phyloP scores from a whole-genome alignment of 176 grass and related monocot species.

The Thinopyrum elongatum region DNA sequence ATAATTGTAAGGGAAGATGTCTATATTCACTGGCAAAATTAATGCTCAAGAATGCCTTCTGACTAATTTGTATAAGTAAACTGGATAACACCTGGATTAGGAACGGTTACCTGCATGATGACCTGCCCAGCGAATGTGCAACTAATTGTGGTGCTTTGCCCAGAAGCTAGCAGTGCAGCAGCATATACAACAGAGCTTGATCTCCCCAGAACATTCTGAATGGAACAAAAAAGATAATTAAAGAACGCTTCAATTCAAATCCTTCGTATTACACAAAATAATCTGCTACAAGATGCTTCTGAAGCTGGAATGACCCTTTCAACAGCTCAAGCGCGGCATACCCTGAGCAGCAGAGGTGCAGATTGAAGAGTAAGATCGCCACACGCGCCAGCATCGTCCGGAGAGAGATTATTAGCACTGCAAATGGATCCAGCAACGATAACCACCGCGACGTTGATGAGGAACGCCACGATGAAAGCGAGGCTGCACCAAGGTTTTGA shows the following conservation, averaged over 20 bases:
- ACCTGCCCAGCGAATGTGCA: slow-evolving; percentile 89
- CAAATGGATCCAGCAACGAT: slow-evolving; percentile 47
- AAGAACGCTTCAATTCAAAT: not conserved
- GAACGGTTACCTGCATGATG: slow-evolving; percentile 62
- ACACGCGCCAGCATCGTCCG: slow-evolving; percentile 21
- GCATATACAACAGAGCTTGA: slow-evolving; percentile 71
- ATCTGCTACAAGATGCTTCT: not conserved
- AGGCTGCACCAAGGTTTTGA: slow-evolving; percentile 1
- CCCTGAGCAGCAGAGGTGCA: slow-evolving; percentile 54
- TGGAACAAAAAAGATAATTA: not conserved
- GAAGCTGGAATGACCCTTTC: not conserved
- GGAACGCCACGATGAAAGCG: slow-evolving; percentile 51
- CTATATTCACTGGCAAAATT: not conserved
- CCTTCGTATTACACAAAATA: not conserved
- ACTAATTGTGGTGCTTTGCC: slow-evolving; percentile 86
- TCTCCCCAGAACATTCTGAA: slow-evolving; percentile 63
- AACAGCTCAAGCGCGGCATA: not conserved
- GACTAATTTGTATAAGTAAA: not conserved
- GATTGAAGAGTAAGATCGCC: slow-evolving; percentile 53
- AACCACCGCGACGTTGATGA: slow-evolving; percentile 61
- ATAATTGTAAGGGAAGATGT: not conserved
- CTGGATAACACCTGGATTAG: not conserved
- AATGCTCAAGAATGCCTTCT: not conserved
- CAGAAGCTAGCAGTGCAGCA: slow-evolving; percentile 75
- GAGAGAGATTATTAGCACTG: slow-evolving; percentile 22